Percentiles rank a stretch among this genome's conserved stretches.
These are phyloP conservation scores for Glarea lozoyensis DNA, from an alignment of 495 filamentous ascomycete genomes.

Conservation along the genomic window DNA sequence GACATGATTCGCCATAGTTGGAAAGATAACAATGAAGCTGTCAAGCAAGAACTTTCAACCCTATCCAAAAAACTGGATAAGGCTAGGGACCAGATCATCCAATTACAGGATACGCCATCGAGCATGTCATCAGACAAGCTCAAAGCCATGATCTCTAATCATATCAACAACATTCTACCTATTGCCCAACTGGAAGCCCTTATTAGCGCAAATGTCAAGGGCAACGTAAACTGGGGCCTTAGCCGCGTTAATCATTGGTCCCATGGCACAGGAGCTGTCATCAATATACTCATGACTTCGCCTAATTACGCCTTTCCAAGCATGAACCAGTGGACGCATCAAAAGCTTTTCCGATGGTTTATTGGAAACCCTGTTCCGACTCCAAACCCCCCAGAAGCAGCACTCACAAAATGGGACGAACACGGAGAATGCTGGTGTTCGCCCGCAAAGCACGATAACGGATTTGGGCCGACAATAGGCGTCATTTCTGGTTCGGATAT, in stretches of 20 bases:
- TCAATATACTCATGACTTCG: conserved; percentile 8
- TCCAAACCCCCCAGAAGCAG: conserved; percentile 26
- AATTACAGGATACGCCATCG: conserved; percentile 3
- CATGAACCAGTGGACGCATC: conserved; percentile 1
- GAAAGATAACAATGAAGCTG: conserved; percentile 18
- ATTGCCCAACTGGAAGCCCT: conserved; percentile 27
- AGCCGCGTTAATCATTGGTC: conserved; percentile 18
- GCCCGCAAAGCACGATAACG: conserved; percentile 24
- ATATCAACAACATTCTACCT: conserved; percentile 24
- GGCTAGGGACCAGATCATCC: conserved; percentile 1
- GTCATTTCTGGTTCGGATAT: conserved; percentile 38
- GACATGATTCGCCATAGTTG: conserved; percentile 14
- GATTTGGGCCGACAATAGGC: conserved; percentile 25
- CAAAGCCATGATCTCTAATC: conserved; percentile 20
- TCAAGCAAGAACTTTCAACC: conserved; percentile 18
- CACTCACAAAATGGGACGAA: conserved; percentile 48
- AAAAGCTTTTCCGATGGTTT: not conserved
- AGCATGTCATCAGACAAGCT: conserved; percentile 18
- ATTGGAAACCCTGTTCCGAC: conserved; percentile 7
- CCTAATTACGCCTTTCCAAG: conserved; percentile 16
- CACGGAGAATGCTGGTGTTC: conserved; percentile 63
- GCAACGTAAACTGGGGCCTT: conserved; percentile 1
- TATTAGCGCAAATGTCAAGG: conserved; percentile 11
- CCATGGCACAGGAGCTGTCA: conserved; percentile 15
- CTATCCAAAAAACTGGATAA: conserved; percentile 8